These are phyloP conservation scores for Acer negundo DNA, from an alignment of 345 rosid genomes.

Conservation along the genomic window DNA sequence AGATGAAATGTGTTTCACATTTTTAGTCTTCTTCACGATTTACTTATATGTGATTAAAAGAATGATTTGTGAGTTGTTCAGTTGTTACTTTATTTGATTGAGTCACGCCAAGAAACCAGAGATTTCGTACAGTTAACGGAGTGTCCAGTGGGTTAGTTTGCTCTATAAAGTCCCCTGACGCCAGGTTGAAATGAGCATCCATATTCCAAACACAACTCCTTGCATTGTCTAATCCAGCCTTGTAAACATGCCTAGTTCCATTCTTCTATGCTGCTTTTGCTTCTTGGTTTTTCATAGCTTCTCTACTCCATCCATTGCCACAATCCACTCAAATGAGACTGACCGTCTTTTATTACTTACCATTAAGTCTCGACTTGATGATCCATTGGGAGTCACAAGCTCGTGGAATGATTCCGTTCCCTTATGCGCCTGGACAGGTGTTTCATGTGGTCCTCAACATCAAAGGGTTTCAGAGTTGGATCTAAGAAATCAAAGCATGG, in stretches of 20 bases:
- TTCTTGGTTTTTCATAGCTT: neutral
- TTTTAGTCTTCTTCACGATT: too few relatives aligned
- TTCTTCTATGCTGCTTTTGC: neutral
- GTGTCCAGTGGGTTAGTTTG: neutral
- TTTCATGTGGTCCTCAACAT: neutral
- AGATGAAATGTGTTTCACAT: too few relatives aligned
- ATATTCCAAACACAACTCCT: neutral
- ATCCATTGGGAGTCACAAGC: neutral
- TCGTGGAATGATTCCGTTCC: neutral
- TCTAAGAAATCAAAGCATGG: neutral
- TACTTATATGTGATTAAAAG: too few relatives aligned
- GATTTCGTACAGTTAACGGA: too few relatives aligned
- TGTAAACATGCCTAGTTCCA: neutral
- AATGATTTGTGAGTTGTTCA: too few relatives aligned
- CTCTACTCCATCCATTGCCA: neutral
- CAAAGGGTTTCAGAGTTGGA: neutral
- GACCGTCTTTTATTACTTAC: constrained; percentile 8
- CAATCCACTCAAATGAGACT: neutral
- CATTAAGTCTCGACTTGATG: neutral
- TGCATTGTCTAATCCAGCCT: neutral
- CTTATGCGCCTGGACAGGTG: neutral
- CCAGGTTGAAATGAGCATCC: neutral
- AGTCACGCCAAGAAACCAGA: too few relatives aligned
- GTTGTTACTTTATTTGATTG: too few relatives aligned
- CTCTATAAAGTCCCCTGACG: neutral